Percentiles rank a stretch among this genome's conserved stretches.
These are phyloP conservation scores for Periconia macrospinosa DNA, from an alignment of 2,329 filamentous ascomycete genomes.

Conservation along the genomic window DNA sequence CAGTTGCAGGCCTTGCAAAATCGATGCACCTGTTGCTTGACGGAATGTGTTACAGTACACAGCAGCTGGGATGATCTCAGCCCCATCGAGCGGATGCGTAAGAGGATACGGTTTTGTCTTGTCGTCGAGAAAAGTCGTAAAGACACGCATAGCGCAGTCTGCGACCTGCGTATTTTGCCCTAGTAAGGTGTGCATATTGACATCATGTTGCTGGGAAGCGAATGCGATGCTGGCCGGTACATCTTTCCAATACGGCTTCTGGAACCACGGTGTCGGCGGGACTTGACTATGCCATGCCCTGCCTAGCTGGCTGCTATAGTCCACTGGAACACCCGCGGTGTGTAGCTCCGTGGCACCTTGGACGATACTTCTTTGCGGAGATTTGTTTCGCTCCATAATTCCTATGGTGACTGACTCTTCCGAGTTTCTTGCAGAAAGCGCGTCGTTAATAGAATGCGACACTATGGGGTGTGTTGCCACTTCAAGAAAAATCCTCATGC, in stretches of 20 bases:
- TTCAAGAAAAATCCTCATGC: slow-evolving; percentile 45
- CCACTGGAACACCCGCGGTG: slow-evolving; percentile 31
- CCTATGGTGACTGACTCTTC: slow-evolving; percentile 36
- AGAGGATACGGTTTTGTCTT: slow-evolving; percentile 47
- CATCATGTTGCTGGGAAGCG: slow-evolving; percentile 12
- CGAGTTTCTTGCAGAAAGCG: slow-evolving; percentile 32
- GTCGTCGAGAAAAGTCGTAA: slow-evolving; percentile 40
- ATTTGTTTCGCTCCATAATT: slow-evolving; percentile 33
- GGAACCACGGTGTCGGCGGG: slow-evolving; percentile 30
- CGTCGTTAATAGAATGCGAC: slow-evolving; percentile 47
- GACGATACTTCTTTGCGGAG: slow-evolving; percentile 28
- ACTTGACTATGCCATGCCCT: slow-evolving; percentile 10
- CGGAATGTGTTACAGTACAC: slow-evolving; percentile 47
- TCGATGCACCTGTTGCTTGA: slow-evolving; percentile 31
- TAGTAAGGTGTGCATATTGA: slow-evolving; percentile 18
- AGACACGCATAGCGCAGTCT: slow-evolving; percentile 13
- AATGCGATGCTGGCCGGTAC: slow-evolving; percentile 6
- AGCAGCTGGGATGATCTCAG: slow-evolving; percentile 50
- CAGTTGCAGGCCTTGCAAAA: slow-evolving; percentile 38
- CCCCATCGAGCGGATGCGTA: slow-evolving; percentile 45
- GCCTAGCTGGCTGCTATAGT: slow-evolving; percentile 18
- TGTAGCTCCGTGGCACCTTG: slow-evolving; percentile 33
- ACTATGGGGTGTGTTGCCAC: slow-evolving; percentile 48
- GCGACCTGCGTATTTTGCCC: slow-evolving; percentile 14
- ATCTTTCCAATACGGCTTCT: slow-evolving; percentile 20